Conservation (phyloP, 768 basidiomycete species). For the Chlorophyllum brunneum region DNA sequence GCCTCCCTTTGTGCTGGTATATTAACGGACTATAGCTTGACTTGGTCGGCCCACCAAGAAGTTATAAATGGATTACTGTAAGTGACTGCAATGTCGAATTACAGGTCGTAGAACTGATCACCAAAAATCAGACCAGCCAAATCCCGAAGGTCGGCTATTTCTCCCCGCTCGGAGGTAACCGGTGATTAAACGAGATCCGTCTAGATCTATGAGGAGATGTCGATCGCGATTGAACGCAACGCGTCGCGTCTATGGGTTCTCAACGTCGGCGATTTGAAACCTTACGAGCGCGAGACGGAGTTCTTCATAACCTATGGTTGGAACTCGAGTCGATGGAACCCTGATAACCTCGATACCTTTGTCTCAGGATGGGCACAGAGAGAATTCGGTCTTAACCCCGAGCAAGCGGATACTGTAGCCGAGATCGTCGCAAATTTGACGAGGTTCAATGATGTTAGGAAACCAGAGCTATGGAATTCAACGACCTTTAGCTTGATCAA, state of each 20-base stretch:
- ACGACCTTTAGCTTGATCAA: constrained; percentile 61
- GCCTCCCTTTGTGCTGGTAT: background rate
- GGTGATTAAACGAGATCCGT: background rate
- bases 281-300: constrained; percentile 65
- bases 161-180: background rate
- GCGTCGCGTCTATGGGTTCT: constrained; percentile 63
- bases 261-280: constrained; percentile 74
- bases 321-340: constrained; percentile 52
- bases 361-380: constrained; percentile 56
- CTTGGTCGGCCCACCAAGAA: constrained; percentile 54
- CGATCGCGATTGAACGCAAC: constrained; percentile 53
- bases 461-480: constrained; percentile 59
- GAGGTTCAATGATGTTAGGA: constrained; percentile 53
- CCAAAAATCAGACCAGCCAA: constrained; percentile 40
- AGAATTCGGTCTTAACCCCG: constrained; percentile 48
- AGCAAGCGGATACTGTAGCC: constrained; percentile 39
- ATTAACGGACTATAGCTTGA: constrained; percentile 31
- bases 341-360: constrained; percentile 47
- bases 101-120: background rate
- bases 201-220: constrained; percentile 65
- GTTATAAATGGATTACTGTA: constrained; percentile 71
- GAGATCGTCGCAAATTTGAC: constrained; percentile 53
- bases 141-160: constrained; percentile 37
- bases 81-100: constrained; percentile 12
- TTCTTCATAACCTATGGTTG: constrained; percentile 64